phyloP scores from a whole-genome alignment of 306 rosid genomes.

The Albizia julibrissin region DNA sequence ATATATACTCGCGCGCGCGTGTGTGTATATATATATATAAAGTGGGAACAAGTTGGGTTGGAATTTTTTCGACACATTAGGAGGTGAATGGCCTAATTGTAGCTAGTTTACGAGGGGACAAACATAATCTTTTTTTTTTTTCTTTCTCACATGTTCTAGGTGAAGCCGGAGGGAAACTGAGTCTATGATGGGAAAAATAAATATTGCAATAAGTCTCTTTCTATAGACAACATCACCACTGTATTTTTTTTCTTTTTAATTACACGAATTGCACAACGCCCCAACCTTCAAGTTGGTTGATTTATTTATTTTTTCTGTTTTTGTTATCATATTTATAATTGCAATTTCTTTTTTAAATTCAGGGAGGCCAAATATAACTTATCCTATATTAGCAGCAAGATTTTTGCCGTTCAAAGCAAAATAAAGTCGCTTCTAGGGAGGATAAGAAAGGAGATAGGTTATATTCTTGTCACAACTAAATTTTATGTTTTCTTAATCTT shows the following conservation, averaged over 20 bases:
- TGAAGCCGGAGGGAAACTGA: too few relatives aligned
- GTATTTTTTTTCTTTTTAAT: too few relatives aligned
- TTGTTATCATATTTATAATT: neutral
- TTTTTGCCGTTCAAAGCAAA: slow-evolving; percentile 36
- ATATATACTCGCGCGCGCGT: too few relatives aligned
- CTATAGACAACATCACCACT: neutral
- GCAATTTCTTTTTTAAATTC: neutral
- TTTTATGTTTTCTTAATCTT: neutral
- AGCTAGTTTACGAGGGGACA: too few relatives aligned
- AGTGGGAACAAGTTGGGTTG: too few relatives aligned
- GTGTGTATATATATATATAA: too few relatives aligned
- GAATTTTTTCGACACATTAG: too few relatives aligned
- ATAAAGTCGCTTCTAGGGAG: slow-evolving; percentile 43
- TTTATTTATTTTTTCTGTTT: neutral
- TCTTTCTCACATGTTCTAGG: too few relatives aligned
- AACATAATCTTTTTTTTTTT: too few relatives aligned
- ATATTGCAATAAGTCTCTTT: too few relatives aligned
- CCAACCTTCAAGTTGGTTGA: neutral
- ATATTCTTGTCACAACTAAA: neutral
- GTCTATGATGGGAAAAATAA: too few relatives aligned
- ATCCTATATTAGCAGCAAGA: slow-evolving; percentile 35
- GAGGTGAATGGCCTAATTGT: too few relatives aligned
- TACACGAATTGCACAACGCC: neutral
- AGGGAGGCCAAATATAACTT: slow-evolving; percentile 41
- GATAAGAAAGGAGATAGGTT: slow-evolving; percentile 44